phyloP scores from a whole-genome alignment of 352 stramenopile genomes.

The Phytophthora sp. region DNA sequence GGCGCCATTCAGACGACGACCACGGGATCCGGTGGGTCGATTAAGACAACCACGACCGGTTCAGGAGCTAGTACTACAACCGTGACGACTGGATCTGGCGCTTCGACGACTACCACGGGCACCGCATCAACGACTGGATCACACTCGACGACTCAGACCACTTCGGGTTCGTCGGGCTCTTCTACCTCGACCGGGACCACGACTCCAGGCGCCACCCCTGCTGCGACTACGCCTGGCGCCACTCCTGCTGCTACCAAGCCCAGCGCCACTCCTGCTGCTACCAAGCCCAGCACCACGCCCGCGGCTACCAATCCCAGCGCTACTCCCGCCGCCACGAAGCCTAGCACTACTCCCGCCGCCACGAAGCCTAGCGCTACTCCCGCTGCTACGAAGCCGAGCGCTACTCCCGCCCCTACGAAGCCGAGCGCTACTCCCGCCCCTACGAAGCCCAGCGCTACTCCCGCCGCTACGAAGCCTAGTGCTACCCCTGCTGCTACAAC shows the following conservation, averaged over 20 bases:
- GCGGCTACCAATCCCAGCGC: slow-evolving; percentile 22
- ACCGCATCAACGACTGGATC: slow-evolving; percentile 9
- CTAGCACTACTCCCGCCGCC: slow-evolving; percentile 21
- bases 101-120: slow-evolving; percentile 18
- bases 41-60: slow-evolving; percentile 26
- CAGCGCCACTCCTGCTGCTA: slow-evolving; percentile 23
- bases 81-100: slow-evolving; percentile 23
- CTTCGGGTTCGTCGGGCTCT: slow-evolving; percentile 14
- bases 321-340: slow-evolving; percentile 25
- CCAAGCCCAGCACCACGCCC: slow-evolving; percentile 26
- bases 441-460: slow-evolving; percentile 12
- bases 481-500: slow-evolving; percentile 23
- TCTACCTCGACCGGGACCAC: slow-evolving; percentile 21
- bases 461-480: slow-evolving; percentile 19
- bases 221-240: slow-evolving; percentile 31
- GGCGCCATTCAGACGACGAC: slow-evolving; percentile 17
- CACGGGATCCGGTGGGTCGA: slow-evolving; percentile 25
- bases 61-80: slow-evolving; percentile 23
- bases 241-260: no score
- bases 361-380: slow-evolving; percentile 23
- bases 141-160: slow-evolving; percentile 14
- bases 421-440: slow-evolving; percentile 22
- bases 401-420: slow-evolving; percentile 24
- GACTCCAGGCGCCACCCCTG: slow-evolving; percentile 16
- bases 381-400: slow-evolving; percentile 21